A percentile compares a stretch with the other conserved stretches of the same genome.
Conservation (phyloP, 2,329 filamentous ascomycete genomes). For the Xylaria polymorpha region DNA sequence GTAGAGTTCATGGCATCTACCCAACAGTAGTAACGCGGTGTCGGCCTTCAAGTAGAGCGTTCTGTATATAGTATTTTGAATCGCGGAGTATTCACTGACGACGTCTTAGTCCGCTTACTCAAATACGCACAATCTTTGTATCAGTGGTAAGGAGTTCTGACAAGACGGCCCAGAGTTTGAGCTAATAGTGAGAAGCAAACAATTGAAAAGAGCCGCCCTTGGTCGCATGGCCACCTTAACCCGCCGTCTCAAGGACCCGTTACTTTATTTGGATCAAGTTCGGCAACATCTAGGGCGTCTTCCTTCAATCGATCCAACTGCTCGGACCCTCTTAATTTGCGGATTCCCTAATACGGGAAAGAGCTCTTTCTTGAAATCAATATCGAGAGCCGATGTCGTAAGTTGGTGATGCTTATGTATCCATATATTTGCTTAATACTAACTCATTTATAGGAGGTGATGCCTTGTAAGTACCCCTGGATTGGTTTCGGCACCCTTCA, state of each 20-base stretch:
- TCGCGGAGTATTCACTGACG: constrained; percentile 19
- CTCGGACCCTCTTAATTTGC: constrained; percentile 93
- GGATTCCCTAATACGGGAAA: constrained; percentile 99
- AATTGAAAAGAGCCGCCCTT: constrained; percentile 94
- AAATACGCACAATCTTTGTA: constrained; percentile 98
- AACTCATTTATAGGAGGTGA: constrained; percentile 33
- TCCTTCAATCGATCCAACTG: constrained; percentile 98
- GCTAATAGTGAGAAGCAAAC: constrained; percentile 67
- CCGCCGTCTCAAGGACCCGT: constrained; percentile 92
- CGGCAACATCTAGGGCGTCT: constrained; percentile 97
- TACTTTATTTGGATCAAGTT: constrained; percentile 95
- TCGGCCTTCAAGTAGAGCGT: neutral
- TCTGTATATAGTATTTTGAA: neutral
- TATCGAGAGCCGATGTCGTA: constrained; percentile 88
- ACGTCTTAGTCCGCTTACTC: constrained; percentile 76
- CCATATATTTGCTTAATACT: constrained; percentile 3
- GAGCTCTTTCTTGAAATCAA: constrained; percentile 91
- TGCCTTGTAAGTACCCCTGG: constrained; percentile 31
- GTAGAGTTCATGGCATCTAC: neutral
- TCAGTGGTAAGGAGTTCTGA: constrained; percentile 70
- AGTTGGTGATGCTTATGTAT: constrained; percentile 4
- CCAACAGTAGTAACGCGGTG: neutral
- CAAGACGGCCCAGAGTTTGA: neutral
- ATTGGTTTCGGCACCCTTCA: neutral
- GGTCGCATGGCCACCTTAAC: constrained; percentile 99